phyloP scores from a whole-genome alignment of 2,329 filamentous ascomycete species.

The Penicillium aurantiogriseum region DNA sequence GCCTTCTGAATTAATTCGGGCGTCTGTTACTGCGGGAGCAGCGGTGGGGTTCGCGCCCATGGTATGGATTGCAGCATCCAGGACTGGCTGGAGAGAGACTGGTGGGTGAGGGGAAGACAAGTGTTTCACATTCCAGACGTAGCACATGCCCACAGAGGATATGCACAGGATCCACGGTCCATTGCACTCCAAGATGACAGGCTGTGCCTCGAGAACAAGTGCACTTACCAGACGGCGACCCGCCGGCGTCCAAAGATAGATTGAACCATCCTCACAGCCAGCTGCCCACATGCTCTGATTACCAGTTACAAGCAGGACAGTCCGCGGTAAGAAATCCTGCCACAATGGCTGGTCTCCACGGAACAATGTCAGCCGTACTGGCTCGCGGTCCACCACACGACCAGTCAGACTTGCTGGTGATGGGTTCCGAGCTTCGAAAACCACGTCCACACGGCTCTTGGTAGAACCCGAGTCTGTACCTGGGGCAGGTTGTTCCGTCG shows the following conservation, averaged over 20 bases:
- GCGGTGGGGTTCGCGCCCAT: constrained; percentile 75
- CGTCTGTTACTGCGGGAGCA: constrained; percentile 83
- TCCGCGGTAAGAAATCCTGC: constrained; percentile 88
- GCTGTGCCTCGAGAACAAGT: constrained; percentile 83
- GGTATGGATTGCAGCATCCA: constrained; percentile 80
- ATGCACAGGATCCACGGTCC: constrained; percentile 88
- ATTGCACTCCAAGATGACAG: constrained; percentile 88
- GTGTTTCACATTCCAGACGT: constrained; percentile 89
- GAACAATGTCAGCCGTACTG: constrained; percentile 76
- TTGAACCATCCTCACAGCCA: constrained; percentile 85
- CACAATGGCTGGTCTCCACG: constrained; percentile 79
- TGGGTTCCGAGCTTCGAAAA: constrained; percentile 88
- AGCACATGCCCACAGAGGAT: constrained; percentile 80
- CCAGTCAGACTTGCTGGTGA: constrained; percentile 58
- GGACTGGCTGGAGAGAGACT: constrained; percentile 79
- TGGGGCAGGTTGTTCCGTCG: constrained; percentile 41
- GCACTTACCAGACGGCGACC: constrained; percentile 82
- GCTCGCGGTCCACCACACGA: constrained; percentile 68
- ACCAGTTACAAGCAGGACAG: constrained; percentile 85
- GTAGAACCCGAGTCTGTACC: constrained; percentile 32
- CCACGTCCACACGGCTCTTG: constrained; percentile 64
- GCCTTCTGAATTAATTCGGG: constrained; percentile 83
- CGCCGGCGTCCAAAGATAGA: constrained; percentile 90
- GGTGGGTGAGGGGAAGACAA: constrained; percentile 85
- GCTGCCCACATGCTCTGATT: constrained; percentile 90